Base-by-base conservation (phyloP, 768 basidiomycete species). In the Tubosaeta sp. region DNA sequence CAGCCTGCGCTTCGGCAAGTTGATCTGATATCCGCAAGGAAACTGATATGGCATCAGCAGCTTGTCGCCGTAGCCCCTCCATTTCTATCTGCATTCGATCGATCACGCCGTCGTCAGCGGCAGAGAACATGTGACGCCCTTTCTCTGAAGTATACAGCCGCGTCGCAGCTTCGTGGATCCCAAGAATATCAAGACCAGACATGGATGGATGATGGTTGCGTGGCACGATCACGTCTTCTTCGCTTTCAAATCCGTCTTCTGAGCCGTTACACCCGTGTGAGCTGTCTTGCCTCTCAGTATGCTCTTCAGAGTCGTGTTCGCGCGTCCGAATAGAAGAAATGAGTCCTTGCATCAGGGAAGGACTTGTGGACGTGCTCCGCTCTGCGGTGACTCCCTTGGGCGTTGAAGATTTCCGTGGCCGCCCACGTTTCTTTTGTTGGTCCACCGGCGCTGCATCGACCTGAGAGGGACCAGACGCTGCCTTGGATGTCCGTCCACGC, bases 21-120 rank as follows among this genome's bases (percentile, higher is more conserved):
- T 88, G 83, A 62, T 86, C 85, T 16, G 86, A 79, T 55, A 91
- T 74, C 52, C 80, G 75, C 48, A 83, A 68, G 3, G 85, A 85
- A 27, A 82, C 75, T 6, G 81, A 81, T 51, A 84, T 77, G 6
- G 86, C 84, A 55, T 88, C 84, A 19, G 84, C 76, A 16, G 85
- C 80, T 63, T 87, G 84, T 50, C 81, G 77, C 43, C 84, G 80
- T 50, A 90, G 71, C 35, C 66, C 76, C 9, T 75, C 77, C 63
- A 88, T 76, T 68, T 91, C 86, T 59, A 78, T 76, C 61, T 82
- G 78, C 71, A 88, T 75, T 41, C 77, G 80, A 50, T 87, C 84
- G 49, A 88, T 68, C 5, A 76, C 66, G 45, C 72, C 72, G 12
- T 73, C 70, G 50, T 79, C 73, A 16, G 70, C 55, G 27, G 58